Conservation (phyloP, 2,329 filamentous ascomycete genomes). For the Zarea fungicola region DNA sequence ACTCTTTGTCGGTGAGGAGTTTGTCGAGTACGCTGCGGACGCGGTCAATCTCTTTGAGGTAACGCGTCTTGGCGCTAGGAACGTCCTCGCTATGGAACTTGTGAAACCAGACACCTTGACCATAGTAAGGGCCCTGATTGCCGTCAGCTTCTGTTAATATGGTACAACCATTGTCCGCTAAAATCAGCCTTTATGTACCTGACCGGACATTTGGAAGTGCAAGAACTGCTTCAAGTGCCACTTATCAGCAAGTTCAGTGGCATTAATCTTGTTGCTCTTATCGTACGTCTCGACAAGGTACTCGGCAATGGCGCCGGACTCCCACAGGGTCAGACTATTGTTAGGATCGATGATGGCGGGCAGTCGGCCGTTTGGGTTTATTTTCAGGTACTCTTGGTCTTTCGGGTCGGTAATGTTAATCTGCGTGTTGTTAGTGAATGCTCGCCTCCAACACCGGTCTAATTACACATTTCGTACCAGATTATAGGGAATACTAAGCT, state of each 20-base stretch:
- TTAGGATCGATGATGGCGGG: constrained; percentile 19
- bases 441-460: too few relatives aligned
- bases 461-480: constrained; percentile 15
- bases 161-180: too few relatives aligned
- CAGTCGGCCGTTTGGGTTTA: constrained; percentile 18
- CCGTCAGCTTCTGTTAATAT: constrained; percentile 8
- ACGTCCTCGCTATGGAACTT: constrained; percentile 17
- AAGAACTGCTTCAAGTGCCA: constrained; percentile 21
- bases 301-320: constrained; percentile 19
- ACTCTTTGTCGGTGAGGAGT: constrained; percentile 12
- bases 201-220: constrained; percentile 20
- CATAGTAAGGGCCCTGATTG: constrained; percentile 27
- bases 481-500: constrained; percentile 20
- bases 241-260: constrained; percentile 14
- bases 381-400: constrained; percentile 7
- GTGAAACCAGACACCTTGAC: constrained; percentile 21
- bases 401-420: constrained; percentile 6
- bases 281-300: constrained; percentile 20
- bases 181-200: constrained; percentile 6
- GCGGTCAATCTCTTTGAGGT: constrained; percentile 22
- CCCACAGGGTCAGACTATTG: constrained; percentile 18
- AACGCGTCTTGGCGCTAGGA: constrained; percentile 23
- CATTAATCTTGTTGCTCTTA: constrained; percentile 14
- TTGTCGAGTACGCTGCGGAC: constrained; percentile 19
- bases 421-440: background rate